phyloP scores from a whole-genome alignment of 2,329 filamentous ascomycete species.

The Cordyceps pruinosa region DNA sequence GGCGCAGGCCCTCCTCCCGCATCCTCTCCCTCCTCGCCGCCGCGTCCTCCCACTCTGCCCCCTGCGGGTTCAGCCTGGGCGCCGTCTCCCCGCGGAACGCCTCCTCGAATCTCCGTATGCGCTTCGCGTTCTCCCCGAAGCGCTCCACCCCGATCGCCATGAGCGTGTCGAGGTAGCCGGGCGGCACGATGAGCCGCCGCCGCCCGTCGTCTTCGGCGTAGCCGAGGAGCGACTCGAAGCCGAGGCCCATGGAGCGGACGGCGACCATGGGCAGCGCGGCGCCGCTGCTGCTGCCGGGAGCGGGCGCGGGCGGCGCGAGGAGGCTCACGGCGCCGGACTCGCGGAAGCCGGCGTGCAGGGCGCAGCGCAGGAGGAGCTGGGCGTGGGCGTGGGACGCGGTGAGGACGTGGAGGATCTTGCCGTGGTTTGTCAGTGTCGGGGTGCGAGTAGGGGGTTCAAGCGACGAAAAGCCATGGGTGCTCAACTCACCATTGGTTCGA shows the following conservation, averaged over 20 bases:
- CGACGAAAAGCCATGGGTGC: neutral
- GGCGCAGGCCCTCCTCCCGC: constrained; percentile 49
- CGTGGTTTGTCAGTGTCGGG: neutral
- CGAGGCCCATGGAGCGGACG: constrained; percentile 74
- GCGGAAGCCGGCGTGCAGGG: constrained; percentile 75
- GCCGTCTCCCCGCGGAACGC: constrained; percentile 37
- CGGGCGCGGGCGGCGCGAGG: constrained; percentile 24
- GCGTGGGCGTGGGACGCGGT: constrained; percentile 69
- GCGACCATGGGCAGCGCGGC: constrained; percentile 72
- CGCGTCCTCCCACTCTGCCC: constrained; percentile 49
- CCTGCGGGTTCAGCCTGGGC: constrained; percentile 25
- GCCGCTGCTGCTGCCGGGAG: too few species aligned
- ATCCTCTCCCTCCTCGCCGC: constrained; percentile 47
- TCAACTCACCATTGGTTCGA: constrained; percentile 81
- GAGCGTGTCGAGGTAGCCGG: constrained; percentile 60
- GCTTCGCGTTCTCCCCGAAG: constrained; percentile 61
- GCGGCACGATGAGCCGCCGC: constrained; percentile 47
- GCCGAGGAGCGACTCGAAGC: constrained; percentile 76
- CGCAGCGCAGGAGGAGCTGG: constrained; percentile 67
- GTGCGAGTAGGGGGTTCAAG: neutral
- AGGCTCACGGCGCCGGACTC: constrained; percentile 80
- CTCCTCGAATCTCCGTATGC: constrained; percentile 57
- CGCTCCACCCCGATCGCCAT: constrained; percentile 66
- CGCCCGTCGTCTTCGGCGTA: constrained; percentile 28
- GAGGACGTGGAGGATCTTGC: constrained; percentile 83